Evolutionary conservation across 306 rosid species (phyloP), one percentile per base, ranked within the genome.

Genomic region (Potentilla sterilis): DNA sequence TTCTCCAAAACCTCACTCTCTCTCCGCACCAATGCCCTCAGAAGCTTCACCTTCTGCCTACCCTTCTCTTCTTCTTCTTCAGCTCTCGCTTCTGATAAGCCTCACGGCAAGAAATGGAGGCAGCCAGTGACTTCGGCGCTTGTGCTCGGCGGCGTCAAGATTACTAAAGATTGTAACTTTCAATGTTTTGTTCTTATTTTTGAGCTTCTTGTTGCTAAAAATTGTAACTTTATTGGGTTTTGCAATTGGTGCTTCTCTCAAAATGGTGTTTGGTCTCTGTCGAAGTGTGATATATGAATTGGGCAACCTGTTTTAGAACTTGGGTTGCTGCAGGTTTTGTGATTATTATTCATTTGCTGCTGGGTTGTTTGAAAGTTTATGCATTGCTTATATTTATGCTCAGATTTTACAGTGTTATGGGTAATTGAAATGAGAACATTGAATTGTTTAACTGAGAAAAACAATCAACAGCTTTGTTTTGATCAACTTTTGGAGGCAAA

Each of bases 91-190:
- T 28, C 82, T 71, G 78, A 57, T 49, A 83, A 72, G 47, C 69
- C 80, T 79, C 83, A 81, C 48, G 71, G 61, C 59, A 88, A 90
- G 80, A 92, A 95, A 82, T 95, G 93, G 96, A 83, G 81, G 41
- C 97, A 80, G 65, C 88, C 93, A 0, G 88, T 90, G 72, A 78
- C 82, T 22, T 89, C 96, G 8, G 86, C 62, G 19, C 74, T 87
- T 70, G 91, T 89, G 22, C 55, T 92, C n/a, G 96, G 97, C 5
- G 98, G 98, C 43, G 81, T 90, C 88, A 88, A 87, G 80, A 75
- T 94, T 78, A 67, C 75, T 21, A 90, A 77, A 79, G 90, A 92
- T 78, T 96, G 98, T 94, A 84, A 57, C 62, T 78, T 70, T 28
- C 16, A 10, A 5, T 24, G 54, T 43, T 68, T 54, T 42, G 9